Base-by-base conservation (phyloP, 2,329 filamentous ascomycete genomes). In the Coleophoma crateriformis region DNA sequence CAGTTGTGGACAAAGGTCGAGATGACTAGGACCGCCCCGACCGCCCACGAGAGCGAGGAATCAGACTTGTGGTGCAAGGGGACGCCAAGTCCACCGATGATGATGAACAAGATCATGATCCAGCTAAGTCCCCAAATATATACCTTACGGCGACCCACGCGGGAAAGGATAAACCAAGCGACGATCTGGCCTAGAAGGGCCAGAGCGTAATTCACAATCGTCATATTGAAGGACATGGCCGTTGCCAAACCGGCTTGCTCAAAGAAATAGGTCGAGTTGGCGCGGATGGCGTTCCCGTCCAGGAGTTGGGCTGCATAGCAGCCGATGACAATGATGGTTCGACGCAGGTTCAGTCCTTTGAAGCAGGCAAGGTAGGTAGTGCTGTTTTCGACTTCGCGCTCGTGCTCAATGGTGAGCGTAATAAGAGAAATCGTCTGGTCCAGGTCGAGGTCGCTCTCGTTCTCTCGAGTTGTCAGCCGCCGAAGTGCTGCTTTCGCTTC, bases 1-100 rank as follows among this genome's bases (percentile, higher is more conserved):
- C 90, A 74, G 64, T 95, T 88, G 70, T 94, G 95, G 58, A 85
- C 79, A 46, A 91, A 73, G 2, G 89, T 85, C 85, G 85, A 91
- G 50, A 84, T 67, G 39, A 91, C 73, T 85, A 95, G 90, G 68
- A 95, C 85, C 4, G 59, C 58, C 2, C 67, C 71, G 15, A 40
- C 45, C 1, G 71, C 72, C 71, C 73, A 27, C 8, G 27, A 27
- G 7, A 27, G 27, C 27, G 27, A 77, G 17, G 66, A 68, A 17
- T 71, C 92, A 91, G 20, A 61, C 3, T 66, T 67, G 64, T 45
- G 59, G 6, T 27, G 7, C 27, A 27, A 27, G 0, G 62, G 70
- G 53, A 73, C 71, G 32, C 70, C 47, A 3, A 66, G 68, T 15
- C 70, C 59, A 49, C 89, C 89, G 66, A 95, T 84, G 64, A 90